These are phyloP conservation scores for Golubevia pallescens DNA, from an alignment of 1,284 basidiomycete genomes.

Conservation along the genomic window DNA sequence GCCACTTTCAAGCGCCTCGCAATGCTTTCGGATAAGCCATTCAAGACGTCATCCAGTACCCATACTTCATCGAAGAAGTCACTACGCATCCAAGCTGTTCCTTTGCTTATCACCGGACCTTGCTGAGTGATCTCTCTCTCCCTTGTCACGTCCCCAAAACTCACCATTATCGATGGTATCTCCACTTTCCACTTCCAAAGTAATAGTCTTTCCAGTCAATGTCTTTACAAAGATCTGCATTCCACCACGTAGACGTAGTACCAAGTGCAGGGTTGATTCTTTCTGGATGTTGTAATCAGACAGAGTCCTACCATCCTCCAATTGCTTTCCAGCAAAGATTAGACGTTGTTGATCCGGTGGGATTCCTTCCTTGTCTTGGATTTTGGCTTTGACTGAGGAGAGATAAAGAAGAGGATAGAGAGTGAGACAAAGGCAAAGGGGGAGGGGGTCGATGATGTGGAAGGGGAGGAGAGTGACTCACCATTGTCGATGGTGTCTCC, in stretches of 20 bases:
- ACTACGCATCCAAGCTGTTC: background rate
- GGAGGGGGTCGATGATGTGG: constrained; percentile 65
- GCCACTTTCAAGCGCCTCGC: background rate
- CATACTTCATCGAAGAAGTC: background rate
- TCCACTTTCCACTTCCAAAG: constrained; percentile 54
- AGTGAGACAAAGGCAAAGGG: no score
- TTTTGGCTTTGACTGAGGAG: no score
- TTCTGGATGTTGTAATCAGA: no score
- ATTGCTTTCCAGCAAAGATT: no score
- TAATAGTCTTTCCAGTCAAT: constrained; percentile 24
- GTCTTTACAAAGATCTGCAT: constrained; percentile 25
- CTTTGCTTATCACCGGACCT: background rate
- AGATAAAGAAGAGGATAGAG: no score
- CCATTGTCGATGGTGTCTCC: no score
- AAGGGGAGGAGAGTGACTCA: no score
- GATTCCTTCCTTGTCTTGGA: no score
- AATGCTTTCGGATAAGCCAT: background rate
- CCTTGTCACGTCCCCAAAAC: background rate
- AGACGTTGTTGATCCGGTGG: no score
- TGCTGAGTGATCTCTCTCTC: background rate
- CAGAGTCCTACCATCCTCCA: no score
- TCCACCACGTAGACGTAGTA: no score
- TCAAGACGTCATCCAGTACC: background rate
- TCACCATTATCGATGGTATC: constrained; percentile 57
- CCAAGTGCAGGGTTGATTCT: no score